These are phyloP conservation scores for Clavulina sp. DNA, from an alignment of 768 basidiomycete species.

Conservation along the genomic window DNA sequence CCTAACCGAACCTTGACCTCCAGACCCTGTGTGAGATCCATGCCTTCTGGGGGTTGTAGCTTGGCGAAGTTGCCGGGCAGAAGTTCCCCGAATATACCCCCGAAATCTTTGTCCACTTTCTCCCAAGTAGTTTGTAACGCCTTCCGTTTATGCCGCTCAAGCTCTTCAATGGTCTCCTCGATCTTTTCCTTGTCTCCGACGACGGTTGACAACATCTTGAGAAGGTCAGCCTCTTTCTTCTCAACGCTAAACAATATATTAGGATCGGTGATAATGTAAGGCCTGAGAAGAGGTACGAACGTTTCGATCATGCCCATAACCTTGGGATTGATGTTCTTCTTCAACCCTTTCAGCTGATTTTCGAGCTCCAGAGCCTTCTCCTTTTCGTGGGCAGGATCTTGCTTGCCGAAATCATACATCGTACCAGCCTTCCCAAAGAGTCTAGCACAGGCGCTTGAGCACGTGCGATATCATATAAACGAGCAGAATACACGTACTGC, in stretches of 20 bases:
- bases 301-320: constrained; percentile 92
- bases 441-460: constrained; percentile 23
- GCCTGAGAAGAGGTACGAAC: constrained; percentile 27
- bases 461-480: too few relatives aligned
- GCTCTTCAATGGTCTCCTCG: constrained; percentile 78
- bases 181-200: constrained; percentile 90
- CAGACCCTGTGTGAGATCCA: constrained; percentile 85
- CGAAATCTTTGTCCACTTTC: constrained; percentile 90
- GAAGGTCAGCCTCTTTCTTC: constrained; percentile 74
- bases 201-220: constrained; percentile 77
- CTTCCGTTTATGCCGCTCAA: constrained; percentile 87
- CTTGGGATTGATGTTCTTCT: constrained; percentile 90
- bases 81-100: constrained; percentile 86
- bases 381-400: constrained; percentile 41
- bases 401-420: constrained; percentile 58
- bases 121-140: constrained; percentile 91
- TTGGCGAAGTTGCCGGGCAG: constrained; percentile 94
- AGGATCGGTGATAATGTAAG: not conserved
- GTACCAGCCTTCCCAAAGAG: constrained; percentile 70
- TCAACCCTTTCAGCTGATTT: constrained; percentile 64
- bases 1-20: constrained; percentile 96
- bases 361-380: constrained; percentile 60
- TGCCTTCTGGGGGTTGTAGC: constrained; percentile 80
- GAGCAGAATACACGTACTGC: constrained; percentile 36
- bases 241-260: constrained; percentile 45